Evolutionary conservation across 306 rosid species (phyloP), one percentile per base, ranked within the genome.

Genomic region (Vigna hirtella): DNA sequence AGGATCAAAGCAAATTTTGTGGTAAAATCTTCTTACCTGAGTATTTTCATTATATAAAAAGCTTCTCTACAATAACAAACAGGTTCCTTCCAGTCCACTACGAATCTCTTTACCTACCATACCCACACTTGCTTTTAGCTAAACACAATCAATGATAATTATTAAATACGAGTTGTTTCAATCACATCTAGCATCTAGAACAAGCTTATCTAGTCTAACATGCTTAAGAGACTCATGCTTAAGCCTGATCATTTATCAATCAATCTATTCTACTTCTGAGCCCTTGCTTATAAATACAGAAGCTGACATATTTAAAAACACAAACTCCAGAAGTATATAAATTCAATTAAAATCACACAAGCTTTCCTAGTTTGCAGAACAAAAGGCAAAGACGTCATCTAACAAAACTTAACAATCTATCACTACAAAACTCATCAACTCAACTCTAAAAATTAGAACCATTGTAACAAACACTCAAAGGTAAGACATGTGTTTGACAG

Each of bases 381-480:
- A 42, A 2, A 42, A 42, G 67, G 52, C 6, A 32, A 32, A 32
- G 6, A 5, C 38, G 6, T 32, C 38, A 32, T 32, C 38, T 32
- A 4, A 3, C 38, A 32, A 32, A 32, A 4, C 38, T 32, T 32
- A 4, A 32, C 38, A 32, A 32, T 32, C 38, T 32, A 32, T 32
- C 38, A 4, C 38, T 32, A 32, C 38, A 32, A 32, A 32, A 32
- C 6, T 0, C 48, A 7, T 16, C 61, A 13, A 45, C 62, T 73
- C 67, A 26, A 26, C 62, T 3, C 32, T 4, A 18, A 80, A 66
- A 80, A 28, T 38, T 22, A 50, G 34, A 79, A 71, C 50, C 65
- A 64, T 68, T 48, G 38, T 43, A 61, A 22, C 32, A 42, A 51
- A 61, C 18, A 68, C 47, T 32, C 36, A 32, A 5, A 32, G 36